Evolutionary conservation across 228 moss, liverwort and hornwort species (phyloP).

Genomic region (Sphagnum fallax): DNA sequence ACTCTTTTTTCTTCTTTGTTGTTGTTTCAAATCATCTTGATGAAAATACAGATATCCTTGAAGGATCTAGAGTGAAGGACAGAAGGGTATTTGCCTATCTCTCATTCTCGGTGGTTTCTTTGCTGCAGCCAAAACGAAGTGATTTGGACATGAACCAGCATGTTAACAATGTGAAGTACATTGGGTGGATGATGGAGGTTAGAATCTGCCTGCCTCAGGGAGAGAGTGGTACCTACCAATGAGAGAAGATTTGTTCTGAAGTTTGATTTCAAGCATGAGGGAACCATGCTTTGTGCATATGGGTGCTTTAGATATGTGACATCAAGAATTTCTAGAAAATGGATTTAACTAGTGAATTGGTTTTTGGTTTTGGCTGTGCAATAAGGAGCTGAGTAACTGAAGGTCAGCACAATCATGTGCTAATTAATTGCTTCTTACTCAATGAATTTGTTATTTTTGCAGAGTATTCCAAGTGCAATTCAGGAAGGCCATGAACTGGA

Average conservation of each 20-base stretch:
- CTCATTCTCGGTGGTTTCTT: background rate
- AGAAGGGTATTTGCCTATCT: background rate
- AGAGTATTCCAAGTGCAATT: constrained; percentile 45
- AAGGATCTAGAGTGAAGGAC: background rate
- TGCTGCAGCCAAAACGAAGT: constrained; percentile 52
- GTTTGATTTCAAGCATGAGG: no score
- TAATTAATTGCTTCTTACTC: no score
- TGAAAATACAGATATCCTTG: no score
- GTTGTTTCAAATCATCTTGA: background rate
- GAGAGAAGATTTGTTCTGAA: no score
- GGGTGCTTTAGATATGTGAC: no score
- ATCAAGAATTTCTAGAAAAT: no score
- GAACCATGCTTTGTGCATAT: no score
- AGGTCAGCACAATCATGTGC: no score
- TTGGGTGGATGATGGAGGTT: constrained; percentile 80
- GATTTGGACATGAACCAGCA: constrained; percentile 78
- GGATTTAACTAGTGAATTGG: no score
- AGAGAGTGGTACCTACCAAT: no score
- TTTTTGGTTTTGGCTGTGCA: no score
- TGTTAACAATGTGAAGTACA: constrained; percentile 78
- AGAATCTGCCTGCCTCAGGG: background rate
- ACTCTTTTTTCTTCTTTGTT: background rate
- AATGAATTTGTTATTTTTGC: constrained; percentile 6
- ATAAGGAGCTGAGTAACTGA: no score
- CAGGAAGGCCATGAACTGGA: constrained; percentile 40